These are phyloP conservation scores for Ustulina deusta DNA, from an alignment of 2,329 filamentous ascomycete species.

Conservation along the genomic window DNA sequence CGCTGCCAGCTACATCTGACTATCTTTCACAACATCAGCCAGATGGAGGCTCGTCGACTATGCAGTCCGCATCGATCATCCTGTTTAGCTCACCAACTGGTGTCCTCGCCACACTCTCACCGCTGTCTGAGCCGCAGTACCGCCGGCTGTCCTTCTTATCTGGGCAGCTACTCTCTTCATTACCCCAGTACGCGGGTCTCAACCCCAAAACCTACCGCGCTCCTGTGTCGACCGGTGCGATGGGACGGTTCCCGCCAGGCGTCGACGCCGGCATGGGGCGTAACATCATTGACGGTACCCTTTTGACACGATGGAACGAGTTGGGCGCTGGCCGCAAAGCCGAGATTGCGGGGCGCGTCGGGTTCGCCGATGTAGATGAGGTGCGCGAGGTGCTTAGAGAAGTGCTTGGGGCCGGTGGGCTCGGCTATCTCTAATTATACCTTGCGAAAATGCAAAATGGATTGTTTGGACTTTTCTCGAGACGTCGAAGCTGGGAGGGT, in stretches of 20 bases:
- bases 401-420: conserved; percentile 64
- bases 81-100: conserved; percentile 82
- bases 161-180: conserved; percentile 79
- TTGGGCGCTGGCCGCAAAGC: conserved; percentile 75
- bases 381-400: conserved; percentile 72
- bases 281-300: conserved; percentile 80
- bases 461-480: not conserved
- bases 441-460: not conserved
- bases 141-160: conserved; percentile 85
- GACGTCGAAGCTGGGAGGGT: conserved; percentile 13
- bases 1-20: conserved; percentile 58
- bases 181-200: conserved; percentile 81
- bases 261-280: conserved; percentile 71
- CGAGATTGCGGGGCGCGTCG: conserved; percentile 81
- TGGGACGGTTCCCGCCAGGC: conserved; percentile 57
- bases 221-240: conserved; percentile 61
- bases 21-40: conserved; percentile 45
- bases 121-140: conserved; percentile 83
- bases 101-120: conserved; percentile 78
- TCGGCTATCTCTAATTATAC: conserved; percentile 58
- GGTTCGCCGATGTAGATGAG: conserved; percentile 71
- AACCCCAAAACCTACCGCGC: conserved; percentile 85
- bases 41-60: conserved; percentile 51
- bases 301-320: conserved; percentile 81
- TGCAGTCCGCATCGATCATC: conserved; percentile 59